Evolutionary conservation across 306 rosid genomes (phyloP), one percentile per base, ranked within the genome.

Genomic region (Fagus crenata): DNA sequence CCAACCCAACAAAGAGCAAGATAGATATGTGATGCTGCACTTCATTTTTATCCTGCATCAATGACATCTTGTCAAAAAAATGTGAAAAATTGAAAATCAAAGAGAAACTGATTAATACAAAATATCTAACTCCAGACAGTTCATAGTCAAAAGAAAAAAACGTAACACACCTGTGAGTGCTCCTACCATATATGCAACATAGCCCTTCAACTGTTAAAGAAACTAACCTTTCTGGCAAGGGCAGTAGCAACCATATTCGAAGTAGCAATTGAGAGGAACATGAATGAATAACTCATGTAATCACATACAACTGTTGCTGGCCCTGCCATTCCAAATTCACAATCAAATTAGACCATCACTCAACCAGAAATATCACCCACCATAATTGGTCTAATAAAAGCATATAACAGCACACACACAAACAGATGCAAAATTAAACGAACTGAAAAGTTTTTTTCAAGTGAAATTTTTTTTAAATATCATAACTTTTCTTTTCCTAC

Each of bases 181-280:
- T 61, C n/a, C 42, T 5, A 61, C 22, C 69, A 14, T 15, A 64
- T 13, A 33, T 64, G 43, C 43, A 72, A 72, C 63, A 35, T 53
- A 53, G 49, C 18, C 65, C 59, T 53, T 72, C 59, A 36, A 55
- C 81, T 37, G 64, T 4, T 4, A 64, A 33, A 53, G 80, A 67
- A 69, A 74, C 76, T 14, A 79, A 94, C 98, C 97, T 81, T 84
- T 81, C 63, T 85, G 46, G 96, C 98, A 69, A 92, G 92, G 69
- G 97, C 87, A 53, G 97, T 92, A 64, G 98, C 97, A 58, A 94
- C 94, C 97, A 94, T 90, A 81, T 94, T 94, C 7, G 98, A 94
- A 80, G 98, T 94, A 5, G 98, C 94, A 74, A 94, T 75, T 0
- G 97, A 89, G 56, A 94, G 97, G 81, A 94, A 94, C 98, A 94